A percentile compares a stretch with the other conserved stretches of the same genome.
These are phyloP conservation scores for Chamaenerion angustifolium DNA, from an alignment of 345 rosid species.

Conservation along the genomic window DNA sequence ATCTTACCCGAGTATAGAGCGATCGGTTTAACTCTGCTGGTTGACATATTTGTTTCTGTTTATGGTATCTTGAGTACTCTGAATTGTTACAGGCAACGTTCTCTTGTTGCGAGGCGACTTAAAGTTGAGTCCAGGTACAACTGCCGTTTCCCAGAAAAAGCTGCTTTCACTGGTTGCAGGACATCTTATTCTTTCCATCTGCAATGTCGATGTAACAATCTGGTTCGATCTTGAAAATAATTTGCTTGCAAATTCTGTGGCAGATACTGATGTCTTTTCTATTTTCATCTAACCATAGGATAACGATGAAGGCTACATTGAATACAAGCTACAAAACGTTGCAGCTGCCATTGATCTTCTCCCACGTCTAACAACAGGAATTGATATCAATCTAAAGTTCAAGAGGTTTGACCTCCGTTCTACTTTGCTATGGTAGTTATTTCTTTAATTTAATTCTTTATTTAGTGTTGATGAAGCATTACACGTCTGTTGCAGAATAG, in stretches of 20 bases:
- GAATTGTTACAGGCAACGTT: constrained; percentile 56
- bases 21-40: too few species aligned
- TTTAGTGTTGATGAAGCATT: constrained; percentile 7
- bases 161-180: constrained; percentile 81
- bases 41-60: too few species aligned
- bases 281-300: constrained; percentile 29
- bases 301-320: constrained; percentile 71
- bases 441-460: background rate
- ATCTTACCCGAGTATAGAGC: too few species aligned
- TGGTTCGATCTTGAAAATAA: background rate
- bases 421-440: background rate
- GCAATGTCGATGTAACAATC: constrained; percentile 62
- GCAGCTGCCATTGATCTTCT: constrained; percentile 93
- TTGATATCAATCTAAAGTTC: constrained; percentile 88
- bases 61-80: background rate
- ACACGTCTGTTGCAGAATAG: constrained; percentile 49
- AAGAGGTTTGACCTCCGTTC: constrained; percentile 45
- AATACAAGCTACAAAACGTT: constrained; percentile 90
- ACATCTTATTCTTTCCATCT: constrained; percentile 83
- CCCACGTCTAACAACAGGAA: constrained; percentile 84
- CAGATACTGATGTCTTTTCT: background rate
- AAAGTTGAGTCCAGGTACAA: constrained; percentile 59
- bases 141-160: constrained; percentile 89
- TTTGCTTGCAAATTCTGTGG: too few species aligned
- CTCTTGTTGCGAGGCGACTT: constrained; percentile 73